Evolutionary conservation across 2,329 filamentous ascomycete genomes (phyloP), one percentile per base, ranked within the genome.

Genomic region (Penicillium freii): DNA sequence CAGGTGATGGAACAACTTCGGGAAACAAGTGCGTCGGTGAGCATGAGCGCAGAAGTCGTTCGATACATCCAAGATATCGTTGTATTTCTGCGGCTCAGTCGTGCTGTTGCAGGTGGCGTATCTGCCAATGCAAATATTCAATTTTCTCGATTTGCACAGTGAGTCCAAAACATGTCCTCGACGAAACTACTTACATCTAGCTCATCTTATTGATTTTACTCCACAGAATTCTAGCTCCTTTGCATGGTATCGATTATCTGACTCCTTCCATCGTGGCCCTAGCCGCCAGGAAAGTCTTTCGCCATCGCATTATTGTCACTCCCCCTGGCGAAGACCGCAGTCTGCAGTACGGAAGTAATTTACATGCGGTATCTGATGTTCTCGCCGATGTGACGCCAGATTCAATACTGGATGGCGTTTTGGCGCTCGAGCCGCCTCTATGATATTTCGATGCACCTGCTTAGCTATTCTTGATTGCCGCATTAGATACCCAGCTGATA

Each of bases 1-100:
- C 45, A 76, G 75, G 48, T 65, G 21, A 82, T 95, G 36, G 78
- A 82, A 15, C 75, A 78, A 5, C 78, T 96, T 2, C 81, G 84
- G 3, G 76, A 80, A n/a, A 78, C 85, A 3, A 82, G 83, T 54
- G 77, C 81, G 2, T 70, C 81, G 3, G 85, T 89, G 15, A 82
- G 81, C 40, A 78, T 92, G 27, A 89, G 87, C 57, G 83, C 92
- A 21, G 92, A 97, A 63, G 84, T 97, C 2, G 80, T 85, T 57
- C 86, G 90, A 43, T 97, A 97, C 73, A 83, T 93, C 57, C 88
- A 93, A 80, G 93, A 97, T 74, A 85, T 97, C 38, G 79, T 93
- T 50, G 85, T 92, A 3, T 97, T 96, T 71, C 81, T 97, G 64
- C 87, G 94, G 29, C 83, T 95, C 72, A 92, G 96, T 74, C 88